Percentiles rank a stretch among this genome's conserved stretches.
phyloP scores from a whole-genome alignment of 2,329 filamentous ascomycete species.

The Phialemoniopsis sp. region DNA sequence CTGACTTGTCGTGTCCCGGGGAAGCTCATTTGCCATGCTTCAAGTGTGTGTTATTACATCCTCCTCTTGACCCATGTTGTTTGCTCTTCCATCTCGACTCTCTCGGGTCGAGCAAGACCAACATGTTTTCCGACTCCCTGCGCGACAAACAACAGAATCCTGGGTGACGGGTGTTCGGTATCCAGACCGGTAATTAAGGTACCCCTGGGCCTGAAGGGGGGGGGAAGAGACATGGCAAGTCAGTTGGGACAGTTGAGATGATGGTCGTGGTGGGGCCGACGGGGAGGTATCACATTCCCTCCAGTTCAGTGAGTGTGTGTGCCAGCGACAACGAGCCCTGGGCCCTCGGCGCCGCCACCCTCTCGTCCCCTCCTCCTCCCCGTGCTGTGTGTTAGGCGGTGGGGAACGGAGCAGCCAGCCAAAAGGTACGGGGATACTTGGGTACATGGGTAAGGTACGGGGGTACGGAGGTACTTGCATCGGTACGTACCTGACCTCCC shows the following conservation, averaged over 20 bases:
- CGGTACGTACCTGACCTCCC: conserved; percentile 7
- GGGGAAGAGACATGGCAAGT: neutral
- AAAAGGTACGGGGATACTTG: neutral
- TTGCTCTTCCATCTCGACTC: too few species aligned
- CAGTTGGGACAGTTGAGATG: too few species aligned
- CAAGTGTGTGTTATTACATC: too few species aligned
- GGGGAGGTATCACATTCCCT: too few species aligned
- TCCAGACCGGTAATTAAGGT: neutral
- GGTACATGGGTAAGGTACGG: conserved; percentile 1
- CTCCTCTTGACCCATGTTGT: too few species aligned
- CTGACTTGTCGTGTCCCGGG: too few species aligned
- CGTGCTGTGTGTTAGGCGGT: neutral
- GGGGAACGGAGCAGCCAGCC: neutral
- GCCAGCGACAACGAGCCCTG: too few species aligned
- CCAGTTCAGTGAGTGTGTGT: too few species aligned
- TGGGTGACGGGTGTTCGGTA: neutral
- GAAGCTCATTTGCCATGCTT: too few species aligned
- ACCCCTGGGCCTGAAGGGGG: neutral
- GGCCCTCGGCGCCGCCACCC: neutral
- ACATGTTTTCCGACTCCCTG: too few species aligned
- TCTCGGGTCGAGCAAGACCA: too few species aligned
- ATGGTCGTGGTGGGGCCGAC: too few species aligned
- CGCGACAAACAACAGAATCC: neutral
- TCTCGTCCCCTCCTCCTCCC: conserved; percentile 1
- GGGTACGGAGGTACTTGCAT: conserved; percentile 8